Evolutionary conservation across 73 alveolate species (phyloP).

Genomic region (Stentor coeruleus): DNA sequence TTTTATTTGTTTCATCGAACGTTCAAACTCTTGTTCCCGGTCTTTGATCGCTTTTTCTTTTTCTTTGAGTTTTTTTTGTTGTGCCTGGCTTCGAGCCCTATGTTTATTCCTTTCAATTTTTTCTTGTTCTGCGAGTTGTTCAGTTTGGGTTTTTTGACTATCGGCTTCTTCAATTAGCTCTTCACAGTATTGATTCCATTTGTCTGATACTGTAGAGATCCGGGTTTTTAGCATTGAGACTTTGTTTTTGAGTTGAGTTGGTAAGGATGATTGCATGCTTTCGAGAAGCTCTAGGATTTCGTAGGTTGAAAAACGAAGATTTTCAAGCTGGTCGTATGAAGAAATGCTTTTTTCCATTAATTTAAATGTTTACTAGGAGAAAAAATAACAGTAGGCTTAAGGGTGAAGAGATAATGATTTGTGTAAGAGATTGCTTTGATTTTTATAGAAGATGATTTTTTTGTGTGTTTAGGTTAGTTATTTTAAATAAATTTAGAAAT

Average conservation of each 20-base stretch:
- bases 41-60: not conserved
- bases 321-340: not conserved
- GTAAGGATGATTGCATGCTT: not conserved
- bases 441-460: too few species aligned
- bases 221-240: not conserved
- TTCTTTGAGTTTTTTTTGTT: not conserved
- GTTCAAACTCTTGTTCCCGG: conserved; percentile 4
- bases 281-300: not conserved
- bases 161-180: not conserved
- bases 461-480: too few species aligned
- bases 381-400: too few species aligned
- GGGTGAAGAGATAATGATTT: too few species aligned
- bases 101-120: not conserved
- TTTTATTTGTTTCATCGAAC: conserved; percentile 1
- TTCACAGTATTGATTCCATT: not conserved
- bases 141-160: not conserved
- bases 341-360: not conserved
- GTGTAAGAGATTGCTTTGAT: too few species aligned
- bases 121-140: conserved; percentile 1
- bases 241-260: not conserved
- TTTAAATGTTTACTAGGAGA: not conserved
- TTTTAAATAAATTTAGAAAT: too few species aligned
- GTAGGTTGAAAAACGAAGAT: not conserved
- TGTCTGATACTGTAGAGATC: not conserved
- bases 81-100: conserved; percentile 2